phyloP scores from a whole-genome alignment of 1,284 basidiomycete species.

The Lignosus rhinocerotis region DNA sequence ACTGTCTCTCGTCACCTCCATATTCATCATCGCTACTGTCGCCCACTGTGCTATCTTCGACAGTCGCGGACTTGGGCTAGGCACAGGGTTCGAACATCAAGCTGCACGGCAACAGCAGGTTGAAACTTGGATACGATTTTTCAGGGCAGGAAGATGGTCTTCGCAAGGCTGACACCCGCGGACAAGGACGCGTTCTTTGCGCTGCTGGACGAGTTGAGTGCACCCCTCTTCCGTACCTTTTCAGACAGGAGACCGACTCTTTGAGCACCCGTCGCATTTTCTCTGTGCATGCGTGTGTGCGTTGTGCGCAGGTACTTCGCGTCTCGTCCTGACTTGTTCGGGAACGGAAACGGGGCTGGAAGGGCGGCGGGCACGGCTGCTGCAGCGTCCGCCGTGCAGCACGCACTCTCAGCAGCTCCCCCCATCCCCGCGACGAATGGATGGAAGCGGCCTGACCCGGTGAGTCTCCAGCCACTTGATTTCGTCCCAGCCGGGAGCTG shows the following conservation, averaged over 20 bases:
- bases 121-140: no score
- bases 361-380: conserved; percentile 11
- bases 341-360: conserved; percentile 5
- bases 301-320: conserved; percentile 62
- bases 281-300: neutral
- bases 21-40: neutral
- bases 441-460: conserved; percentile 24
- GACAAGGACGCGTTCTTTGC: conserved; percentile 81
- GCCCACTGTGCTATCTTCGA: no score
- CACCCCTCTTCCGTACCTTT: neutral
- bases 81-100: no score
- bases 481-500: no score
- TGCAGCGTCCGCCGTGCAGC: conserved; percentile 48
- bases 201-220: conserved; percentile 70
- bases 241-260: neutral
- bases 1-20: neutral
- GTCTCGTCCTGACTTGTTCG: conserved; percentile 67
- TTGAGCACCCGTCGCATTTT: neutral
- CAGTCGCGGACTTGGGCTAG: no score
- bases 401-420: conserved; percentile 48
- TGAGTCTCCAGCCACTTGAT: neutral
- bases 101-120: no score
- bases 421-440: conserved; percentile 32
- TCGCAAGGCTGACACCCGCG: conserved; percentile 58
- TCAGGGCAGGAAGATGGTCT: conserved; percentile 36